These are phyloP conservation scores for Curvularia verruculosa DNA, from an alignment of 2,329 filamentous ascomycete genomes.

Conservation along the genomic window DNA sequence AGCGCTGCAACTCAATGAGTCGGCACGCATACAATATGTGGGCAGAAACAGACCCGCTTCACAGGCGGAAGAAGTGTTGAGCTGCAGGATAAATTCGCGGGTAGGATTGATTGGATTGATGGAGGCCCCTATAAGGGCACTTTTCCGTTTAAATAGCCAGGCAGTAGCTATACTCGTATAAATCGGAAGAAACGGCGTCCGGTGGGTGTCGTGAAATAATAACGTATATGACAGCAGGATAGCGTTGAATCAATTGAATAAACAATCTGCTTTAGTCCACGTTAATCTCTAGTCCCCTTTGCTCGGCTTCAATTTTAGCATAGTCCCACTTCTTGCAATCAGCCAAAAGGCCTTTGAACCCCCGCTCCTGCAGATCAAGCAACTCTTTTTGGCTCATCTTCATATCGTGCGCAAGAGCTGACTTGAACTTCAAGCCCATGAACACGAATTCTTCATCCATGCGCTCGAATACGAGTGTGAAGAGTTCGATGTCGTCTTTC, in stretches of 20 bases:
- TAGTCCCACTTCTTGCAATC: constrained; percentile 37
- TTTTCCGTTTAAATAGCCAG: not conserved
- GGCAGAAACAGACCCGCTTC: not conserved
- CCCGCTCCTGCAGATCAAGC: constrained; percentile 22
- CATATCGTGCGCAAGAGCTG: constrained; percentile 32
- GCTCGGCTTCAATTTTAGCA: constrained; percentile 19
- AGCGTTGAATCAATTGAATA: not conserved
- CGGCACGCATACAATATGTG: not conserved
- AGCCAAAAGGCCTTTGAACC: constrained; percentile 34
- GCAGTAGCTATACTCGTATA: not conserved
- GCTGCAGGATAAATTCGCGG: not conserved
- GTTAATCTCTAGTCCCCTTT: constrained; percentile 16
- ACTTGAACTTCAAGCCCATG: constrained; percentile 38
- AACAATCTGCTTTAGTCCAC: not conserved
- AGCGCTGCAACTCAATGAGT: not conserved
- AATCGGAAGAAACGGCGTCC: no score
- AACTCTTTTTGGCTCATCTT: constrained; percentile 21
- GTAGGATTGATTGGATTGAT: not conserved
- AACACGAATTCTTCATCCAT: constrained; percentile 35
- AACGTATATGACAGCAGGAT: no score
- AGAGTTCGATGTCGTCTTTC: constrained; percentile 34
- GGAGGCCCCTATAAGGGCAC: not conserved
- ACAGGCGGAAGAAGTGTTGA: not conserved
- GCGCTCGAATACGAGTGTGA: constrained; percentile 37
- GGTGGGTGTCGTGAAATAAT: no score